Evolutionary conservation across 371 early-diverging fungal genomes (phyloP), one percentile per base, ranked within the genome.

Genomic region (Mucor mucedo): DNA sequence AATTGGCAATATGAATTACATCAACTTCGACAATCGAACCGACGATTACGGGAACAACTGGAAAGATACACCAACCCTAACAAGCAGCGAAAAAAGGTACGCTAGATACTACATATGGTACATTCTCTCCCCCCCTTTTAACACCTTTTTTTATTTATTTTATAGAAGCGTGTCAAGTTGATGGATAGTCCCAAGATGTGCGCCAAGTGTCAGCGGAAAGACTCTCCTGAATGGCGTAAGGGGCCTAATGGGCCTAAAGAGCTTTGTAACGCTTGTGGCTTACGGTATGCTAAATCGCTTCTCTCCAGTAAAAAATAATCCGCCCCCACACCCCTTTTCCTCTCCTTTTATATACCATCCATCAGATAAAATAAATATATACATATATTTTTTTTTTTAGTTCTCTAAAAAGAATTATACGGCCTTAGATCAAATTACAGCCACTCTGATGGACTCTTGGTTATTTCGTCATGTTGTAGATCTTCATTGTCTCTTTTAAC

Each of bases 231-330:
- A 57, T 94, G 95, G 95, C 82, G 95, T 32, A 82, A 86, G 41
- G 93, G 93, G 4, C 91, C 91, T 39, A 84, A 86, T 60, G 91
- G 93, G 14, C 87, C 89, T n/a, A 84, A 86, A 60, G 84, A 92
- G 40, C 80, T 94, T 21, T 94, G 95, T 78, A 94, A 94, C 74
- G 91, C 92, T 8, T 94, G 95, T 67, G 93, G 95, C 10, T 70
- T 94, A 41, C 79, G 84, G 21, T 76, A 69, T 55, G 72, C 72
- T 2, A 70, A 70, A 40, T 57, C 47, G 71, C 30, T 21, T 21
- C 21, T 30, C 9, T 1, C 5, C 11, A 27, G 4, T 50, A 50
- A 50, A 50, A 50, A 50, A 30, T 6, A 30, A 50, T 21, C 14
- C 32, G 2, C 30, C 6, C 2, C 11, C 30, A 49, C 21, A 47